Conservation (phyloP, 1,139 yeast genomes). For the Debaryomyces singareniensis region DNA sequence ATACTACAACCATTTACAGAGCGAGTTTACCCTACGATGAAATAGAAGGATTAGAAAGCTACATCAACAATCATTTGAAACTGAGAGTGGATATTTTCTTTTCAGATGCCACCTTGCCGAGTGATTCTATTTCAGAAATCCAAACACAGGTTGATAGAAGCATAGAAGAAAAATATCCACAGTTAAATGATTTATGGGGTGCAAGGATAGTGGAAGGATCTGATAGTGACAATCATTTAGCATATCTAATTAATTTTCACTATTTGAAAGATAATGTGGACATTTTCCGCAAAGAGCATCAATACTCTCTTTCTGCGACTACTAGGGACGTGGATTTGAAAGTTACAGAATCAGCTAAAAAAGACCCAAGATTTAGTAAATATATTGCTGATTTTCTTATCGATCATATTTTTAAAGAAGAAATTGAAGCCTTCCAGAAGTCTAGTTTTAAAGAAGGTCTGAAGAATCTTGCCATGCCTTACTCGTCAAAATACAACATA, state of each 20-base stretch:
- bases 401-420: slow-evolving; percentile 30
- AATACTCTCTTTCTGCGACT: slow-evolving; percentile 27
- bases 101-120: slow-evolving; percentile 30
- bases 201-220: slow-evolving; percentile 17
- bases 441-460: slow-evolving; percentile 10
- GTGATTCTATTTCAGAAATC: slow-evolving; percentile 18
- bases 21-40: slow-evolving; percentile 62
- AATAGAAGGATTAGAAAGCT: slow-evolving; percentile 36
- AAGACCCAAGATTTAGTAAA: slow-evolving; percentile 24
- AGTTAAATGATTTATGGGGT: slow-evolving; percentile 19
- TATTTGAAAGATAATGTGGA: no score
- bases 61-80: slow-evolving; percentile 27
- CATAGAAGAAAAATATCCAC: slow-evolving; percentile 17
- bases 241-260: slow-evolving; percentile 17
- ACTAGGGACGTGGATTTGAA: slow-evolving; percentile 21
- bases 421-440: slow-evolving; percentile 20
- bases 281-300: no score
- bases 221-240: slow-evolving; percentile 10
- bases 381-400: slow-evolving; percentile 27
- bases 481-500: slow-evolving; percentile 58
- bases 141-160: slow-evolving; percentile 25
- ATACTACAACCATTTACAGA: slow-evolving; percentile 67
- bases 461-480: slow-evolving; percentile 27
- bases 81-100: slow-evolving; percentile 55
- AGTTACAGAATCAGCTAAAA: slow-evolving; percentile 21